A percentile compares a stretch with the other conserved stretches of the same genome.
Evolutionary conservation across 805 yeast genomes (phyloP).

Genomic region (Pichia scutulata): DNA sequence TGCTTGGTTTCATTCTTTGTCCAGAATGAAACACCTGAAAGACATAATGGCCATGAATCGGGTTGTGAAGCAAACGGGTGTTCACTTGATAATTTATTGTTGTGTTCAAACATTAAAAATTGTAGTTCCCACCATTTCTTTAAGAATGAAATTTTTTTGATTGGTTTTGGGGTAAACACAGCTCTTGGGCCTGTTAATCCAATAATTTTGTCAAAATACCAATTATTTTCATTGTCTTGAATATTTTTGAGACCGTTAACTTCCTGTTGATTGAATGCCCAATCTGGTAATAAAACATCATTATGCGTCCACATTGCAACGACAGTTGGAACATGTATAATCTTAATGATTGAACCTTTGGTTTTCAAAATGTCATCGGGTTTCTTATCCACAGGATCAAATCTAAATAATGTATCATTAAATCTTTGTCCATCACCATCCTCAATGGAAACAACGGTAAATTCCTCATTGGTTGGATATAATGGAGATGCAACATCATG

Average conservation of each 20-base stretch:
- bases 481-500: constrained; percentile 97
- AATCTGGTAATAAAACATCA: constrained; percentile 79
- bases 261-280: constrained; percentile 91
- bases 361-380: constrained; percentile 52
- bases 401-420: constrained; percentile 72
- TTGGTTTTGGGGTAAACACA: constrained; percentile 54
- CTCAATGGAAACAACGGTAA: constrained; percentile 64
- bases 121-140: constrained; percentile 89
- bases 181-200: constrained; percentile 59
- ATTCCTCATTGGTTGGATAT: constrained; percentile 88
- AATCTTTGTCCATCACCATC: constrained; percentile 42
- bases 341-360: constrained; percentile 56
- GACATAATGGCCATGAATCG: constrained; percentile 80
- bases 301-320: constrained; percentile 94
- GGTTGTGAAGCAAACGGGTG: constrained; percentile 97
- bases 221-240: constrained; percentile 55
- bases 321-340: constrained; percentile 76
- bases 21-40: constrained; percentile 96
- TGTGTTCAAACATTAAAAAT: constrained; percentile 81
- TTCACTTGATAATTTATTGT: constrained; percentile 75
- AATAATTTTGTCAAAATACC: constrained; percentile 69
- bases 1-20: constrained; percentile 53
- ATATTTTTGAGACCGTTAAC: constrained; percentile 89
- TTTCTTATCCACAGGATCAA: constrained; percentile 53
- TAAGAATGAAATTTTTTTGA: constrained; percentile 62